A percentile compares a stretch with the other conserved stretches of the same genome.
Conservation (phyloP, 768 basidiomycete genomes). For the Tulasnella sp. region DNA sequence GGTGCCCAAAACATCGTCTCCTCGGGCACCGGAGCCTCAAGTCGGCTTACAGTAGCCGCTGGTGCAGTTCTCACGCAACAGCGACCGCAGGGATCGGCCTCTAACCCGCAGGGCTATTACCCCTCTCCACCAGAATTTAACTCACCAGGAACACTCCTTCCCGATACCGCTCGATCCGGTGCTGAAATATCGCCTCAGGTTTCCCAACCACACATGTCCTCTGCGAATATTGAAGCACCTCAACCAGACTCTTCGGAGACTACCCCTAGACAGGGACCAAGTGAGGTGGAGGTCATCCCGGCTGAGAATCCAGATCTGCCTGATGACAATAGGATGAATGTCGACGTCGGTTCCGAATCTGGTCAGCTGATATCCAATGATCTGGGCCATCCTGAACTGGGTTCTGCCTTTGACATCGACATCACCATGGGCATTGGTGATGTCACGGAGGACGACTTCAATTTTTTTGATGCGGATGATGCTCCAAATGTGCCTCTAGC, state of each 20-base stretch:
- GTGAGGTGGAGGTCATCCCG: neutral
- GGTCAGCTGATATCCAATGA: no score
- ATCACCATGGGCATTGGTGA: conserved; percentile 23
- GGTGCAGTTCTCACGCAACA: no score
- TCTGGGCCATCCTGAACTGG: conserved; percentile 26
- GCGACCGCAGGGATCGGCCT: neutral
- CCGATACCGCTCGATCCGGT: conserved; percentile 26
- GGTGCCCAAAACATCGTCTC: neutral
- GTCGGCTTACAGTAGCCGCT: no score
- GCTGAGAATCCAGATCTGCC: neutral
- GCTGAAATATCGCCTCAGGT: conserved; percentile 21
- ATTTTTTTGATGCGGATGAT: conserved; percentile 70
- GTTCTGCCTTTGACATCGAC: conserved; percentile 13
- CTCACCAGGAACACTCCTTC: conserved; percentile 1
- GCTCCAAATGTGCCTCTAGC: neutral
- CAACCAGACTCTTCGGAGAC: neutral
- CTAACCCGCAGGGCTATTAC: conserved; percentile 22
- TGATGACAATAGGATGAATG: neutral
- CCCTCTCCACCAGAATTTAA: conserved; percentile 19
- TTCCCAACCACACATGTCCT: neutral
- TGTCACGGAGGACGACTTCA: conserved; percentile 79
- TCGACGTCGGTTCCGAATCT: no score
- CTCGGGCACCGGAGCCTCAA: no score
- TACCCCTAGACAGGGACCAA: neutral
- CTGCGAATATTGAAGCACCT: neutral